These are phyloP conservation scores for Lichenothelia convexa DNA, from an alignment of 495 filamentous ascomycete species.

Conservation along the genomic window DNA sequence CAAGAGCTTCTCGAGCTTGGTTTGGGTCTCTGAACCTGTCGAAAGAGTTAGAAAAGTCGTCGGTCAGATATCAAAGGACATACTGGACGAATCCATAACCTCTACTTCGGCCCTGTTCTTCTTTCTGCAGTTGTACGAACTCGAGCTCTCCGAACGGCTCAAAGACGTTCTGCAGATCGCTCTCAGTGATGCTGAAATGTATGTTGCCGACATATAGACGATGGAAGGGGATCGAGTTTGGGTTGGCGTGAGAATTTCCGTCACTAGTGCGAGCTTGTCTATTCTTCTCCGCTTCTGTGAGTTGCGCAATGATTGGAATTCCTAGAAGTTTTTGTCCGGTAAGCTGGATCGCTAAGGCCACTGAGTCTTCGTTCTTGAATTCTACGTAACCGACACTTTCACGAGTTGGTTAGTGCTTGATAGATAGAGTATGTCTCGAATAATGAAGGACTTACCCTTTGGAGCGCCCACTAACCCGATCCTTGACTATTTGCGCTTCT, in stretches of 20 bases:
- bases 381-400: constrained; percentile 95
- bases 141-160: constrained; percentile 96
- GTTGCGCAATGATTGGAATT: constrained; percentile 95
- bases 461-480: constrained; percentile 84
- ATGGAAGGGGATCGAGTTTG: constrained; percentile 81
- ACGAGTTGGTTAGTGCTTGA: constrained; percentile 2
- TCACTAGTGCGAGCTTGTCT: constrained; percentile 83
- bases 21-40: constrained; percentile 76
- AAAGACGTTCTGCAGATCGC: constrained; percentile 89
- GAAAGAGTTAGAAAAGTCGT: background rate
- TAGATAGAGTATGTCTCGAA: constrained; percentile 1
- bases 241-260: constrained; percentile 37
- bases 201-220: constrained; percentile 98
- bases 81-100: constrained; percentile 99
- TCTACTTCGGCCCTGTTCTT: constrained; percentile 74
- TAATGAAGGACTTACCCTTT: constrained; percentile 58
- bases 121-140: constrained; percentile 92
- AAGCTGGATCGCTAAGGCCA: constrained; percentile 84
- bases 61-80: constrained; percentile 22
- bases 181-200: constrained; percentile 98
- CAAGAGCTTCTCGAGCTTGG: constrained; percentile 80
- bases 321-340: constrained; percentile 97
- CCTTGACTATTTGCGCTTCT: constrained; percentile 98
- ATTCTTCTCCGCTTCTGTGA: constrained; percentile 98
- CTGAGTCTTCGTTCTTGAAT: constrained; percentile 92